phyloP scores from a whole-genome alignment of 1,284 basidiomycete genomes.

The Sanghuangporus baumii region DNA sequence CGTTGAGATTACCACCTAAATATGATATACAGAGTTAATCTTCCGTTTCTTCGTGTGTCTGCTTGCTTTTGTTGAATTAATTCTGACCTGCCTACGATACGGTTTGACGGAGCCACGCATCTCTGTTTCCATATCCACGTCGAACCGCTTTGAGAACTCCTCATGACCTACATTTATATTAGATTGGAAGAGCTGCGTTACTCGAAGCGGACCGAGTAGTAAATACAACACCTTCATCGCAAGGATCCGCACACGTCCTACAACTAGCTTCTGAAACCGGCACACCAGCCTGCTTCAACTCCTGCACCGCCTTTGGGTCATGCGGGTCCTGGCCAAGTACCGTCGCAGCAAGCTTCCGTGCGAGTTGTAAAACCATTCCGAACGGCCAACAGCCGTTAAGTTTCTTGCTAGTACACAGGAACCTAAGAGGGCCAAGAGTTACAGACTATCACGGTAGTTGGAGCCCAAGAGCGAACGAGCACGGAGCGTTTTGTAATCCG shows the following conservation, averaged over 20 bases:
- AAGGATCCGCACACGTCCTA: constrained; percentile 72
- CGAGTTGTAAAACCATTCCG: constrained; percentile 8
- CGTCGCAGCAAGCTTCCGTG: constrained; percentile 6
- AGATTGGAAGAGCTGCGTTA: constrained; percentile 19
- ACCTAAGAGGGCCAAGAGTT: too few species aligned
- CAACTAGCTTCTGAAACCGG: constrained; percentile 71
- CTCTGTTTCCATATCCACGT: constrained; percentile 71
- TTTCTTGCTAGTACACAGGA: too few species aligned
- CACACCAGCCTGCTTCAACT: constrained; percentile 44
- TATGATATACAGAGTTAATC: neutral
- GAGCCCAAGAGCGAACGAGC: too few species aligned
- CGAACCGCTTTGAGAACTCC: constrained; percentile 63
- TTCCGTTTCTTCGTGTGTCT: neutral
- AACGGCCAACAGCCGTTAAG: too few species aligned
- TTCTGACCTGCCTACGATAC: constrained; percentile 68
- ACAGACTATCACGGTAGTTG: too few species aligned
- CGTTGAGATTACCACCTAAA: constrained; percentile 79
- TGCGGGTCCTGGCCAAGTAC: constrained; percentile 5
- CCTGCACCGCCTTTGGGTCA: constrained; percentile 6
- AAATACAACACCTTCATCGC: constrained; percentile 53
- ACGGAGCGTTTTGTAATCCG: too few species aligned
- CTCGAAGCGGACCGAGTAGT: neutral
- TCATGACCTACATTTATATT: constrained; percentile 51
- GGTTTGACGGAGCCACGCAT: constrained; percentile 81
- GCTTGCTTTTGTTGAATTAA: neutral